phyloP scores from a whole-genome alignment of 768 basidiomycete genomes.

The Lactarius pseudohatsudake region DNA sequence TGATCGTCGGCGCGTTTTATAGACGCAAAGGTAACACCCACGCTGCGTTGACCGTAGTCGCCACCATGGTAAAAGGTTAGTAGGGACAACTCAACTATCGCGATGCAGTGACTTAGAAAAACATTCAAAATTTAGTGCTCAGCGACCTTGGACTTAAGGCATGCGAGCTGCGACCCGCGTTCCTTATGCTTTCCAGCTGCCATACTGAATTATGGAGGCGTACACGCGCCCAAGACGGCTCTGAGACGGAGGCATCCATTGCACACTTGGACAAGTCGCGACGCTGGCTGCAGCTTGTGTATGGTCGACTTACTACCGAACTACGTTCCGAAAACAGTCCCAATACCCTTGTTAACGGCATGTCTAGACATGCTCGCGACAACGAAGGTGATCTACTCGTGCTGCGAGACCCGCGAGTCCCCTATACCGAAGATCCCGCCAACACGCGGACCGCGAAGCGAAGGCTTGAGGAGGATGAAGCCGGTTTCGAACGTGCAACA shows the following conservation, averaged over 20 bases:
- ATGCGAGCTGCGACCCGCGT: slow-evolving; percentile 48
- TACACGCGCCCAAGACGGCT: slow-evolving; percentile 31
- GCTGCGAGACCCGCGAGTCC: slow-evolving; percentile 39
- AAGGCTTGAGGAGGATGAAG: slow-evolving; percentile 45
- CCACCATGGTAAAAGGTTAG: slow-evolving; percentile 50
- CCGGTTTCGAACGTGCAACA: slow-evolving; percentile 29
- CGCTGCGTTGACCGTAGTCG: slow-evolving; percentile 46
- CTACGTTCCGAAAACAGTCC: slow-evolving; percentile 2
- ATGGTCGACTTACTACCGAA: slow-evolving; percentile 36
- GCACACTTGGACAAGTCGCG: slow-evolving; percentile 44
- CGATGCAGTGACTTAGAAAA: not conserved
- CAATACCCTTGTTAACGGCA: slow-evolving; percentile 3
- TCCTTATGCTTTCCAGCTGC: slow-evolving; percentile 54
- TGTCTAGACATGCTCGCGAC: not conserved
- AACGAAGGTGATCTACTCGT: slow-evolving; percentile 42
- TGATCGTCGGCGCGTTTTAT: slow-evolving; percentile 54
- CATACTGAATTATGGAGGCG: slow-evolving; percentile 48
- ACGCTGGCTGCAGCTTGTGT: slow-evolving; percentile 50
- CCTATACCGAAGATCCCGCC: slow-evolving; percentile 36
- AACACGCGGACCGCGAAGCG: slow-evolving; percentile 42
- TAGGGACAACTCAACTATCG: not conserved
- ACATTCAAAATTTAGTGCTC: slow-evolving; percentile 39
- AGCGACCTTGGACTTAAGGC: slow-evolving; percentile 38
- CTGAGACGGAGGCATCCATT: slow-evolving; percentile 33
- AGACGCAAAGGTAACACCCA: slow-evolving; percentile 47